A percentile compares a stretch with the other conserved stretches of the same genome.
Conservation (phyloP, 176 grass and related monocot species). For the Chrysopogon serrulatus region DNA sequence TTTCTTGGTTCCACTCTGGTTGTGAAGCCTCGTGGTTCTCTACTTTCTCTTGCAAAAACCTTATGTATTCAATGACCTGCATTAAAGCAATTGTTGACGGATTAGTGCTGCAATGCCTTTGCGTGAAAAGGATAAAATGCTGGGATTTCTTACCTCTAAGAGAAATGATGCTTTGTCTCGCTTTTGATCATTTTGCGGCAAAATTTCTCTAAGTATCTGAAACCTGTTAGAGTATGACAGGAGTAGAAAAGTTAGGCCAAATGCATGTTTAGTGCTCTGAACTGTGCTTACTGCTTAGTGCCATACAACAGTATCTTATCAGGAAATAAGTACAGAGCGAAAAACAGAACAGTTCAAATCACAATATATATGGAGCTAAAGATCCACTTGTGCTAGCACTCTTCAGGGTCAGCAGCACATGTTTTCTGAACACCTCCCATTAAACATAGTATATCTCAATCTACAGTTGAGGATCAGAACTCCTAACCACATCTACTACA, state of each 20-base stretch:
- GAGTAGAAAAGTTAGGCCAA: background rate
- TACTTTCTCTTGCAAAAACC: conserved; percentile 87
- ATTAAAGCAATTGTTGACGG: background rate
- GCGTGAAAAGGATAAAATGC: no score
- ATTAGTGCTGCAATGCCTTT: background rate
- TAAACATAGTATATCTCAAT: background rate
- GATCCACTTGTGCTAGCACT: background rate
- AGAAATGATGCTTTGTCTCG: conserved; percentile 97
- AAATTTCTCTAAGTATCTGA: conserved; percentile 92
- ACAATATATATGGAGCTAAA: background rate
- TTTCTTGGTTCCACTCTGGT: conserved; percentile 71
- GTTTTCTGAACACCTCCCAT: background rate
- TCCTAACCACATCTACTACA: background rate
- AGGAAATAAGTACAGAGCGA: background rate
- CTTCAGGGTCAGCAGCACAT: background rate
- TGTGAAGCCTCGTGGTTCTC: conserved; percentile 58
- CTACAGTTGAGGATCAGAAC: background rate
- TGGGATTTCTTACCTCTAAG: conserved; percentile 47
- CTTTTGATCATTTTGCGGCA: conserved; percentile 97
- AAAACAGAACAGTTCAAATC: background rate
- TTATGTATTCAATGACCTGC: conserved; percentile 77
- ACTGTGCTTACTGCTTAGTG: background rate
- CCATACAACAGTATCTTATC: background rate
- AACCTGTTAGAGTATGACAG: conserved; percentile 46
- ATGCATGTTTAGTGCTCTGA: background rate